phyloP scores from a whole-genome alignment of 2,329 filamentous ascomycete genomes.

The Cytospora leucostoma region DNA sequence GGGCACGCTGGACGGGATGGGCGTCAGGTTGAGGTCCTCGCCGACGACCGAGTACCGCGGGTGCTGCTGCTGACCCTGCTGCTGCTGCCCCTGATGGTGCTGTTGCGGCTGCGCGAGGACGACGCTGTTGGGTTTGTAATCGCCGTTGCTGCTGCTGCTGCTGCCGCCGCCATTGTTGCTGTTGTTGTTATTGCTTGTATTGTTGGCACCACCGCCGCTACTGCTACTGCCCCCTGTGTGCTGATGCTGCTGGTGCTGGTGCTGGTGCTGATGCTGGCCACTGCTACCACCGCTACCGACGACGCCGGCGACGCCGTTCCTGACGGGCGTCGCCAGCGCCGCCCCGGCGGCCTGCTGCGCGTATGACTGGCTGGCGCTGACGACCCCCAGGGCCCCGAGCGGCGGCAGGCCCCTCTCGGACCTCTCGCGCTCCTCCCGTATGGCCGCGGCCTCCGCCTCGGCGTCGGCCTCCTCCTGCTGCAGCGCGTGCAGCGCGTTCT shows the following conservation, averaged over 20 bases:
- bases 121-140: too few relatives aligned
- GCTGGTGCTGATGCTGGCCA: too few relatives aligned
- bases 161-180: constrained; percentile 27
- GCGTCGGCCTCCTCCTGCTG: constrained; percentile 62
- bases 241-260: background rate
- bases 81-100: constrained; percentile 6
- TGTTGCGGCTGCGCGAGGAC: too few relatives aligned
- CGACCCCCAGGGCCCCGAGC: constrained; percentile 27
- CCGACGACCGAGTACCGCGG: constrained; percentile 32
- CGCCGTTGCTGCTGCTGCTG: constrained; percentile 27
- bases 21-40: constrained; percentile 54
- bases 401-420: constrained; percentile 44
- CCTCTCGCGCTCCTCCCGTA: constrained; percentile 54
- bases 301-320: constrained; percentile 19
- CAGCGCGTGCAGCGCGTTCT: constrained; percentile 59
- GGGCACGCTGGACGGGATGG: constrained; percentile 53
- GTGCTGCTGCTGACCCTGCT: constrained; percentile 21
- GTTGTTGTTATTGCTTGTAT: constrained; percentile 31
- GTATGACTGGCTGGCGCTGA: constrained; percentile 18
- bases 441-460: constrained; percentile 57
- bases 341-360: constrained; percentile 29
- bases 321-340: constrained; percentile 30
- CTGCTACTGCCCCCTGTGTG: background rate
- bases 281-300: too few relatives aligned
- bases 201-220: constrained; percentile 25